These are phyloP conservation scores for Colletotrichum caudatum DNA, from an alignment of 2,329 filamentous ascomycete species.

Conservation along the genomic window DNA sequence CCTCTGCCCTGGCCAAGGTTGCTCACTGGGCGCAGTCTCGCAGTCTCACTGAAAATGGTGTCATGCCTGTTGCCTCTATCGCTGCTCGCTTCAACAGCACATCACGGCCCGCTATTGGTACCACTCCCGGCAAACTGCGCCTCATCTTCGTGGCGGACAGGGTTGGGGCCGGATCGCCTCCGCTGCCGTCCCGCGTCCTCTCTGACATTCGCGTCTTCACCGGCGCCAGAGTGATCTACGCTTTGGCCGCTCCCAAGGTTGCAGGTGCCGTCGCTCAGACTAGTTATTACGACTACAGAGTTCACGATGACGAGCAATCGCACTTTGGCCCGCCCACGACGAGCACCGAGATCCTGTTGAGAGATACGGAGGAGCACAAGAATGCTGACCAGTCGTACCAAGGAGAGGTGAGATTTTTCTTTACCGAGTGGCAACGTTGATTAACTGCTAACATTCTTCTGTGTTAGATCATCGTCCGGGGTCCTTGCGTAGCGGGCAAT, in stretches of 20 bases:
- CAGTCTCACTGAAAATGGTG: slow-evolving; percentile 75
- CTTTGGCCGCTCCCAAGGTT: slow-evolving; percentile 83
- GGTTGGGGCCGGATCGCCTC: slow-evolving; percentile 70
- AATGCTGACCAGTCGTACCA: slow-evolving; percentile 72
- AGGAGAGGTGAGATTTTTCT: slow-evolving; percentile 69
- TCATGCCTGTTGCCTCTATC: slow-evolving; percentile 76
- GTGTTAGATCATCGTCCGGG: slow-evolving; percentile 74
- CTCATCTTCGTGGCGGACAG: slow-evolving; percentile 84
- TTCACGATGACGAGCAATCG: slow-evolving; percentile 57
- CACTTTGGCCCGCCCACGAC: slow-evolving; percentile 89
- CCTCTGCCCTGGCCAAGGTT: slow-evolving; percentile 72
- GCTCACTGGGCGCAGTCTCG: slow-evolving; percentile 80
- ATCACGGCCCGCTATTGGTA: slow-evolving; percentile 70
- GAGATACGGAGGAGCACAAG: slow-evolving; percentile 69
- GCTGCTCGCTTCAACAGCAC: slow-evolving; percentile 59
- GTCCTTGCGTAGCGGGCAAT: slow-evolving; percentile 78
- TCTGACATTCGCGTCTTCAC: slow-evolving; percentile 87
- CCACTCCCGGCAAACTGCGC: slow-evolving; percentile 78
- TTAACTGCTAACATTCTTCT: slow-evolving; percentile 32
- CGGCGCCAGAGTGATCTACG: slow-evolving; percentile 84
- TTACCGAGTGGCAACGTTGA: background rate
- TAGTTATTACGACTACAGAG: slow-evolving; percentile 87
- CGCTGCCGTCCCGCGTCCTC: slow-evolving; percentile 76
- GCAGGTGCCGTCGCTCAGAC: slow-evolving; percentile 92
- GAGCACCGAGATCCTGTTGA: slow-evolving; percentile 81